Evolutionary conservation across 176 grass and related monocot genomes (phyloP), one percentile per base, ranked within the genome.

Genomic region (Ensete ventricosum): DNA sequence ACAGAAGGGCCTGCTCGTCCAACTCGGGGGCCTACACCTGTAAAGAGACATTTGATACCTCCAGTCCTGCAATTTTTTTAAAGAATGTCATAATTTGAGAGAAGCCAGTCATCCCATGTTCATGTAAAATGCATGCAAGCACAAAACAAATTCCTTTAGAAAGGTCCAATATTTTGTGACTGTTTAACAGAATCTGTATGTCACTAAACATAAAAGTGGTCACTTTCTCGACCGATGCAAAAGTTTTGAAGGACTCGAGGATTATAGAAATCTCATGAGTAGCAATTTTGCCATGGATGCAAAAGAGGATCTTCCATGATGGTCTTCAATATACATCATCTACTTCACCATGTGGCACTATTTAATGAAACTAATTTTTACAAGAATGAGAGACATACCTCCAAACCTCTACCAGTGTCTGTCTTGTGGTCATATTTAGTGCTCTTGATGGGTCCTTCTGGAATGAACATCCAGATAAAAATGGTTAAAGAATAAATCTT

Each of bases 1-100:
- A 98, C 94, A 25, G 94, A 98, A 78, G 94, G 94, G 2, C 94
- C 94, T 48, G 94, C 90, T 73, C 94, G 94, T 13, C 81, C 94
- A 25, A 98, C 90, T 51, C 94, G 88, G 8, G 94, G 94, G 9
- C 90, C 88, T 13, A 91, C 82, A 64, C 94, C 94, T 8, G 88
- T 89, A 72, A 98, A 93, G 55, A 98, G 79, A 62, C 90, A 86
- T 81, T 89, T 91, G 76, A 85, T 8, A 9, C 94, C 94, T 79
- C 88, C 88, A 78, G 73, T 83, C 58, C 94, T 97, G 82, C 63
- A 76, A 78, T 8, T 34, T 16, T 34, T 67, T 43, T 6, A 9
- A n/a, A 62, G 6, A 17, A 62, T 19, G 57, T 11, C 54, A 62
- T 21, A 62, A 62, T 14, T 62, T 62, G 14, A 19, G 13, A 21